These are phyloP conservation scores for Nakazawaea anatomiae DNA, from an alignment of 805 yeast genomes.

Conservation along the genomic window DNA sequence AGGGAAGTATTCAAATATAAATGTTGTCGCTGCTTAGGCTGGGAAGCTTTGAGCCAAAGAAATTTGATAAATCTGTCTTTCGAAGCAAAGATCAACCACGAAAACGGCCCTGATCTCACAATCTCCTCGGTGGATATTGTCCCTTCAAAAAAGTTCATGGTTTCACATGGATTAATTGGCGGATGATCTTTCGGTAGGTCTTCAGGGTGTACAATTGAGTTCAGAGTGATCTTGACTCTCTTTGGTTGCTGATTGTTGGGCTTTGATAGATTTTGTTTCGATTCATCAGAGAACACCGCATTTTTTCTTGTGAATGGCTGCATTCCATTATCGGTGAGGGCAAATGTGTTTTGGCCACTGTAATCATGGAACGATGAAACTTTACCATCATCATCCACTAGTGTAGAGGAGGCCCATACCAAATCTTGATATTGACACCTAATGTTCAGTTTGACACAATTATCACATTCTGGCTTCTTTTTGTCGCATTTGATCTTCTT, in stretches of 20 bases:
- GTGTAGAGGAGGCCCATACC: conserved; percentile 10
- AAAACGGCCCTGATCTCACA: conserved; percentile 7
- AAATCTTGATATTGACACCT: conserved; percentile 7
- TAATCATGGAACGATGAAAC: conserved; percentile 6
- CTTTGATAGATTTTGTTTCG: neutral
- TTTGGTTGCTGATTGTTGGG: neutral
- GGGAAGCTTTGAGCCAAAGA: conserved; percentile 7
- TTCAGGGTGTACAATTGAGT: too few relatives aligned
- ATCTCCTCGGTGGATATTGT: conserved; percentile 6
- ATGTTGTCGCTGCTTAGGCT: conserved; percentile 5
- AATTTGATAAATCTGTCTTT: conserved; percentile 7
- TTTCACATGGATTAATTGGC: neutral
- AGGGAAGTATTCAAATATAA: conserved; percentile 1
- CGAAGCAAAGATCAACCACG: conserved; percentile 8
- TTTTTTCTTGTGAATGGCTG: neutral
- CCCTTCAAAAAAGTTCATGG: conserved; percentile 4
- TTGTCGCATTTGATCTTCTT: conserved; percentile 44
- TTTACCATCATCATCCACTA: conserved; percentile 6
- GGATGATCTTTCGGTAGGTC: conserved; percentile 2
- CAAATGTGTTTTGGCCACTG: conserved; percentile 1
- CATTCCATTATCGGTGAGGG: neutral
- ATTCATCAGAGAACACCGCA: neutral
- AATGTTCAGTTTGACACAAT: conserved; percentile 3
- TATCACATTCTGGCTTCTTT: conserved; percentile 27
- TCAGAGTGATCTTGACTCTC: neutral